Evolutionary conservation across 2,329 filamentous ascomycete species (phyloP).

Genomic region (Diaporthe aspalathi): DNA sequence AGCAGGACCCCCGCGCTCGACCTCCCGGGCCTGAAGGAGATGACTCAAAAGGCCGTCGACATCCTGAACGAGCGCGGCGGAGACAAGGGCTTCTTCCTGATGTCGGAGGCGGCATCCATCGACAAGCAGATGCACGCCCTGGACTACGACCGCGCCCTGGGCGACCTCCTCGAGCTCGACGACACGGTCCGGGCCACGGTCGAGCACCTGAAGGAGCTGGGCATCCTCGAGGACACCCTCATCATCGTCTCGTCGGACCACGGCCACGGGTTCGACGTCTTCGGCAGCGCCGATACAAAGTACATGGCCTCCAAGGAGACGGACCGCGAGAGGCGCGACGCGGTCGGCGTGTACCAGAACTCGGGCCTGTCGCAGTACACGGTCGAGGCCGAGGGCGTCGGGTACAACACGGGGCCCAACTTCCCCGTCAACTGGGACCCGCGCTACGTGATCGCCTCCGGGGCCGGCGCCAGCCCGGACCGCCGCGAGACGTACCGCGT

Average conservation of each 20-base stretch:
- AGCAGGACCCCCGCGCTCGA: constrained; percentile 72
- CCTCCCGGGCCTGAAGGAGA: constrained; percentile 86
- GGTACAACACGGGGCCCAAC: constrained; percentile 78
- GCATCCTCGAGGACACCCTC: constrained; percentile 79
- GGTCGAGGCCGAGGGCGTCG: constrained; percentile 65
- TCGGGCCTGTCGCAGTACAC: constrained; percentile 83
- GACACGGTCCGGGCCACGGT: constrained; percentile 84
- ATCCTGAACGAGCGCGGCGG: constrained; percentile 75
- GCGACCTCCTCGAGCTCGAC: constrained; percentile 86
- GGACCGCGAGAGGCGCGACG: constrained; percentile 79
- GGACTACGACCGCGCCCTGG: constrained; percentile 87
- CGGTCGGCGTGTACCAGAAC: constrained; percentile 78
- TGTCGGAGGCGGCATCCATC: constrained; percentile 86
- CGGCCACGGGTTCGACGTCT: constrained; percentile 88
- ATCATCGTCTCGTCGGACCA: constrained; percentile 88
- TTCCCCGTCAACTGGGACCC: constrained; percentile 90
- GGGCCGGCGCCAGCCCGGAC: constrained; percentile 78
- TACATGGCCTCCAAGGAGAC: constrained; percentile 75
- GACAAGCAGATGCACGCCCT: constrained; percentile 92
- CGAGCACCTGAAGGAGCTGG: constrained; percentile 73
- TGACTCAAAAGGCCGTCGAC: constrained; percentile 89
- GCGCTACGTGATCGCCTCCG: constrained; percentile 81
- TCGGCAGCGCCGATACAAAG: constrained; percentile 82
- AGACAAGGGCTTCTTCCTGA: constrained; percentile 84
- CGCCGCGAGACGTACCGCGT: constrained; percentile 81